phyloP scores from a whole-genome alignment of 768 basidiomycete species.

The Termitomyces heimii region DNA sequence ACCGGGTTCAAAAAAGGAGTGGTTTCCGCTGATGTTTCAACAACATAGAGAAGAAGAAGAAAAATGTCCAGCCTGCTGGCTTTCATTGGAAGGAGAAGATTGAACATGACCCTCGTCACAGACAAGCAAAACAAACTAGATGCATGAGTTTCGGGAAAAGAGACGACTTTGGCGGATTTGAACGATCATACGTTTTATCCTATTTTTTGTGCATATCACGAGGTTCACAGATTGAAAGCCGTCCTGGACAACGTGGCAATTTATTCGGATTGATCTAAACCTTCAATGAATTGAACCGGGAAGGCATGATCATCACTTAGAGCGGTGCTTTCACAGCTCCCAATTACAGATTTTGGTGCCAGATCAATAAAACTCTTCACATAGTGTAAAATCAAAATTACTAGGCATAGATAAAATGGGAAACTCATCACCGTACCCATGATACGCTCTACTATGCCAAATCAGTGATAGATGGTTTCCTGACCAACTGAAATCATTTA shows the following conservation, averaged over 20 bases:
- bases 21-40: background rate
- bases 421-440: background rate
- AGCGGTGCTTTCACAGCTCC: background rate
- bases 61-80: background rate
- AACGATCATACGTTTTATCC: background rate
- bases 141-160: background rate
- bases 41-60: background rate
- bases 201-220: background rate
- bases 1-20: background rate
- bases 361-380: too few relatives aligned
- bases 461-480: background rate
- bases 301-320: background rate
- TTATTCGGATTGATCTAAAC: too few relatives aligned
- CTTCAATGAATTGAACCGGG: background rate
- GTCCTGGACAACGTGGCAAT: background rate
- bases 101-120: background rate
- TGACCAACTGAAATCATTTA: background rate
- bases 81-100: background rate
- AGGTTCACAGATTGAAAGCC: background rate
- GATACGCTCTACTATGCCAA: background rate
- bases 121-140: background rate
- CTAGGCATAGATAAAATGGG: too few relatives aligned
- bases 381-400: background rate
- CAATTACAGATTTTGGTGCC: background rate
- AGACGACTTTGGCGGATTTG: too few relatives aligned